A percentile compares a stretch with the other conserved stretches of the same genome.
phyloP scores from a whole-genome alignment of 257 asterid genomes.

The Misopates orontium region DNA sequence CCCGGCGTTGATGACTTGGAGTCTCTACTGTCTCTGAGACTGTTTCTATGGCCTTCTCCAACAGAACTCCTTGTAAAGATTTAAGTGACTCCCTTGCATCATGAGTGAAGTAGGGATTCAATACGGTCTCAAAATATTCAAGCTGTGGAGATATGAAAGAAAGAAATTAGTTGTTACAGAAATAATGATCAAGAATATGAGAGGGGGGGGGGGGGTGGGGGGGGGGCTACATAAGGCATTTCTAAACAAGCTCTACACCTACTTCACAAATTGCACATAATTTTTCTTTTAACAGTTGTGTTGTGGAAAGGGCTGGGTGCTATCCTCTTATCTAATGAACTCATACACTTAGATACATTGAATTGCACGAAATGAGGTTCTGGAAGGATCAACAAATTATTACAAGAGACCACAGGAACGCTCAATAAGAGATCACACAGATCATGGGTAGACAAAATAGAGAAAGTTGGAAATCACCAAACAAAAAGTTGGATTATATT shows the following conservation, averaged over 20 bases:
- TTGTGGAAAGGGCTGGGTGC: no score
- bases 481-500: no score
- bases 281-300: not conserved
- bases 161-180: constrained; percentile 19
- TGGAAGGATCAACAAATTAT: no score
- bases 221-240: not conserved
- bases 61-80: constrained; percentile 83
- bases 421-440: no score
- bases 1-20: constrained; percentile 88
- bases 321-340: no score
- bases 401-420: no score
- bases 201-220: no score
- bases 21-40: constrained; percentile 70
- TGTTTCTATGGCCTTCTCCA: constrained; percentile 86
- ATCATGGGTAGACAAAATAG: no score
- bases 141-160: constrained; percentile 63
- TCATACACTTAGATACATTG: no score
- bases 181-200: not conserved
- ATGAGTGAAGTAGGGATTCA: constrained; percentile 89
- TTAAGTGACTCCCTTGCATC: constrained; percentile 94
- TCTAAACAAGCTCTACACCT: not conserved
- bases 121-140: constrained; percentile 91
- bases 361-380: no score
- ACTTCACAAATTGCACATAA: not conserved
- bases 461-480: no score